Percentiles rank a stretch among this genome's conserved stretches.
These are phyloP conservation scores for Mycena galopus DNA, from an alignment of 768 basidiomycete genomes.

Conservation along the genomic window DNA sequence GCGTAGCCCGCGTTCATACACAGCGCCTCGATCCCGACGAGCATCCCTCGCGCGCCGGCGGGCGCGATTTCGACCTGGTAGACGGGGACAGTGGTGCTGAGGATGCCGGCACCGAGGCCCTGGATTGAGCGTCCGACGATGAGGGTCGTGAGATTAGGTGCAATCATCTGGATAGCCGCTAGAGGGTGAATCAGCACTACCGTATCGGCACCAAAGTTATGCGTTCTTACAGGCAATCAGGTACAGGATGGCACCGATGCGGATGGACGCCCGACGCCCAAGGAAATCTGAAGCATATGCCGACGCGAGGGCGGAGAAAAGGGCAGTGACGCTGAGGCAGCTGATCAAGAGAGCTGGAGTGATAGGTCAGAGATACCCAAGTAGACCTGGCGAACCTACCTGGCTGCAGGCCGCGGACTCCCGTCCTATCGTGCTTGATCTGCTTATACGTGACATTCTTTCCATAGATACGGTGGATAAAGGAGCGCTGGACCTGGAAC, in stretches of 20 bases:
- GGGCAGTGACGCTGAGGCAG: constrained; percentile 64
- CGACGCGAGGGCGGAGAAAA: constrained; percentile 58
- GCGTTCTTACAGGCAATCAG: constrained; percentile 50
- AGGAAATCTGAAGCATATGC: constrained; percentile 65
- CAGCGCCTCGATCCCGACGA: constrained; percentile 67
- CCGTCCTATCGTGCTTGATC: constrained; percentile 57
- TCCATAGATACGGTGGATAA: constrained; percentile 64
- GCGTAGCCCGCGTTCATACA: constrained; percentile 66
- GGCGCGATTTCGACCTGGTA: constrained; percentile 65
- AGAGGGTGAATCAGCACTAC: not conserved
- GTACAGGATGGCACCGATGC: constrained; percentile 63
- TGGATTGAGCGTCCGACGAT: constrained; percentile 60
- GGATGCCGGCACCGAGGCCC: constrained; percentile 62
- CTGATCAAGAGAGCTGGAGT: constrained; percentile 62
- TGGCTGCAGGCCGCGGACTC: constrained; percentile 60
- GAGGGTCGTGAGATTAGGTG: constrained; percentile 57
- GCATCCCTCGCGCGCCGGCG: constrained; percentile 61
- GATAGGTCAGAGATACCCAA: not conserved
- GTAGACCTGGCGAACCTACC: constrained; percentile 46
- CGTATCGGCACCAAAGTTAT: not conserved
- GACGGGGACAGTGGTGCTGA: constrained; percentile 64
- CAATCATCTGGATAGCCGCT: constrained; percentile 62
- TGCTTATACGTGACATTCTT: constrained; percentile 57
- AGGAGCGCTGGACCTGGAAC: constrained; percentile 65
- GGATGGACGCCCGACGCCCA: constrained; percentile 63